Evolutionary conservation across 768 basidiomycete species (phyloP).

Genomic region (Suillus subalutaceus): DNA sequence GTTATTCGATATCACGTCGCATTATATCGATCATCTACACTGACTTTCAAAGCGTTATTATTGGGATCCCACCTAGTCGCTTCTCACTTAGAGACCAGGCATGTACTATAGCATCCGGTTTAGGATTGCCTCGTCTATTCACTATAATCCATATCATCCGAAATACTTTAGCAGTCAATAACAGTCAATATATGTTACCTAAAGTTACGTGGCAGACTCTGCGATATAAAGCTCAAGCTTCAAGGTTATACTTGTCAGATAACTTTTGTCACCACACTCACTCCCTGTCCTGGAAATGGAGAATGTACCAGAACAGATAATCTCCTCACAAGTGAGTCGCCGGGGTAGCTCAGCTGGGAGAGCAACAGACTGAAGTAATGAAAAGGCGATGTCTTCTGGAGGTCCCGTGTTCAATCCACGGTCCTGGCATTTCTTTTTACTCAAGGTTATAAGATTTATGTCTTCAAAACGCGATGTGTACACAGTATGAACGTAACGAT

Average conservation of each 20-base stretch:
- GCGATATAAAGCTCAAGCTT: background rate
- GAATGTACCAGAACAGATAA: background rate
- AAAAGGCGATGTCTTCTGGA: conserved; percentile 32
- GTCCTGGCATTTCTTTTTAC: conserved; percentile 36
- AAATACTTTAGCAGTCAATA: background rate
- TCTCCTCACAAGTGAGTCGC: background rate
- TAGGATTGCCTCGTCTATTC: conserved; percentile 11
- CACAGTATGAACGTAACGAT: conserved; percentile 5
- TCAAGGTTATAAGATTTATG: background rate
- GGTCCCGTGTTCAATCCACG: conserved; percentile 49
- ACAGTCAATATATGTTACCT: background rate
- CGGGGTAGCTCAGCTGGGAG: conserved; percentile 42
- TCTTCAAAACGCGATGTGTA: background rate
- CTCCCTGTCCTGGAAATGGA: background rate
- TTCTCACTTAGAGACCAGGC: conserved; percentile 22
- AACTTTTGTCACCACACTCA: background rate
- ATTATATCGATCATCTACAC: conserved; percentile 70
- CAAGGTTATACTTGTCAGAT: background rate
- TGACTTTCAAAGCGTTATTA: conserved; percentile 17
- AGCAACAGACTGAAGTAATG: conserved; percentile 39
- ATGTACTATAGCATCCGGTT: conserved; percentile 29
- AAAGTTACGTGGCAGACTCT: background rate
- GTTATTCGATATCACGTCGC: conserved; percentile 78
- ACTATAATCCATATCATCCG: conserved; percentile 11
- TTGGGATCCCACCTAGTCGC: background rate